Base-by-base conservation (phyloP, 768 basidiomycete species). In the Tubosaeta sp. region DNA sequence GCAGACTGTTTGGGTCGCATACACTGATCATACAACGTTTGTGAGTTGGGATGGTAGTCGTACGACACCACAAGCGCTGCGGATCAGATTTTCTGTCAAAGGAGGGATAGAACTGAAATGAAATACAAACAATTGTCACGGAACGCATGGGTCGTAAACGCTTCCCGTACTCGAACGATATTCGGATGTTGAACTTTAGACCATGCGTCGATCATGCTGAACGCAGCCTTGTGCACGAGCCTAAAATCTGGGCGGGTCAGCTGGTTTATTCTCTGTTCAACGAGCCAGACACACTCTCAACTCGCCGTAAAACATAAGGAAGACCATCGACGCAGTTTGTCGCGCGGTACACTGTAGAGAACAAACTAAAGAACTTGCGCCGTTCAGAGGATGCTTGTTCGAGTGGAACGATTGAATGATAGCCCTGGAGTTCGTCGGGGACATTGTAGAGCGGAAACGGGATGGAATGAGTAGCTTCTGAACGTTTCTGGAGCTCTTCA, bases 71-170 rank as follows among this genome's bases (percentile, higher is more conserved):
- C 84, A 27, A 99, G 80, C 9, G 97, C 95, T 95, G 53, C 17
- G 41, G 33, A 41, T 32, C 29, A 43, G 32, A 46, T 48, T 52
- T n/a, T 38, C 47, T 8, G 55, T 41, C 60, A 52, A 49, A 49
- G n/a, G 32, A 27, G 9, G 45, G 53, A 50, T 22, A 43, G 55
- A 25, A 26, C 38, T 8, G 42, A 47, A 52, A 45, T 13, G 26
- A 57, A 41, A 43, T 27, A 54, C 86, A 46, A 62, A 95, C 95
- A 98, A 59, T 85, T 86, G 66, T 98, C 97, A 50, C 84, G 83
- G 68, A 99, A 99, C 1, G 89, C 83, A 27, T 86, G 80, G 0
- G 95, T 95, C 0, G 97, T 98, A 73, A 99, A 97, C 0, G 95
- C 97, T 66, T 98, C 97, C 45, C 82, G 79, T 19, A 98, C 73